Percentiles rank a stretch among this genome's conserved stretches.
Evolutionary conservation across 202 grass and related monocot genomes (phyloP).

Genomic region (Setaria italica): DNA sequence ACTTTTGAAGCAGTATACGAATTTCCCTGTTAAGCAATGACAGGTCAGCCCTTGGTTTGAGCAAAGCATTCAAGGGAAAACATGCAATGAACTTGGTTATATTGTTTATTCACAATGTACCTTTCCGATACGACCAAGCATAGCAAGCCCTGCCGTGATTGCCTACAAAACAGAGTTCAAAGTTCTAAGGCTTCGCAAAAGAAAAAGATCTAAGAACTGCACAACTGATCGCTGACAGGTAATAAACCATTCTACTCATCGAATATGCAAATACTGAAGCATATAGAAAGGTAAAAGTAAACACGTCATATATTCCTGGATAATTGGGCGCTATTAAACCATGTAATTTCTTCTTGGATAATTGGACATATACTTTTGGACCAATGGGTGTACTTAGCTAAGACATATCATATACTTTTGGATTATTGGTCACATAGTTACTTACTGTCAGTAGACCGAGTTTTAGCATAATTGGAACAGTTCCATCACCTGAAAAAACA

Average conservation of each 20-base stretch:
- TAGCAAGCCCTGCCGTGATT: conserved; percentile 74
- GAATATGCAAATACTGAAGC: conserved; percentile 5
- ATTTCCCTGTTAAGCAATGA: conserved; percentile 62
- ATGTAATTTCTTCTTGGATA: neutral
- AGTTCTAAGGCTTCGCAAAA: neutral
- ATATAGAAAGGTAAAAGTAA: conserved; percentile 13
- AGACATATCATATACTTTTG: neutral
- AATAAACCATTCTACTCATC: neutral
- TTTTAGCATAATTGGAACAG: conserved; percentile 73
- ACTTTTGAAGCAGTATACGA: conserved; percentile 74
- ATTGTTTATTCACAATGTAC: conserved; percentile 39
- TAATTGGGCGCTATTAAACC: neutral
- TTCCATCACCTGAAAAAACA: conserved; percentile 84
- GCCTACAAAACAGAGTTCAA: conserved; percentile 54
- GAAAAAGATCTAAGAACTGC: neutral
- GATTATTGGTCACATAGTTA: neutral
- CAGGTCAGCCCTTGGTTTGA: neutral
- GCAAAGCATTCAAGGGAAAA: conserved; percentile 30
- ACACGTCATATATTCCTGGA: neutral
- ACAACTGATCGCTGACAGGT: conserved; percentile 19
- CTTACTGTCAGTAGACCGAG: conserved; percentile 91
- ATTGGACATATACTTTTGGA: neutral
- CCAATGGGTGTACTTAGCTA: neutral
- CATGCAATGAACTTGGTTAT: conserved; percentile 17
- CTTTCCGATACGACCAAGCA: conserved; percentile 77